Conservation (phyloP, 1,139 yeast genomes). For the Saccharomyces hybrid region DNA sequence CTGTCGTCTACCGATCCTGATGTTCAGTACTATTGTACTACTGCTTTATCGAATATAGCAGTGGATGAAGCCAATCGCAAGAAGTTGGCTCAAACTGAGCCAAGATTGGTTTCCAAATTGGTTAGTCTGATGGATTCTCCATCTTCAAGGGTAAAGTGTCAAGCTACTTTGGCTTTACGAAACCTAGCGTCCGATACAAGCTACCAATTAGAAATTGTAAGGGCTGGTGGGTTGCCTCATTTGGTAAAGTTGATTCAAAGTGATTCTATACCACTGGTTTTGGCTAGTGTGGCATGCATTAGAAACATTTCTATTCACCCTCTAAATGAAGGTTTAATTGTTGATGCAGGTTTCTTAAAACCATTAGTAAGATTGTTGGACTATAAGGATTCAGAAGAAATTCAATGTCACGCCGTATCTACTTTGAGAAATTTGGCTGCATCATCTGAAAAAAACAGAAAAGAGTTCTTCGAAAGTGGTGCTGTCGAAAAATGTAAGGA, state of each 20-base stretch:
- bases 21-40: constrained; percentile 96
- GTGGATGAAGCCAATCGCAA: constrained; percentile 89
- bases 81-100: constrained; percentile 84
- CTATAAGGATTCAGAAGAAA: constrained; percentile 84
- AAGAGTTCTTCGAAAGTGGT: constrained; percentile 88
- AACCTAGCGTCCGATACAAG: constrained; percentile 88
- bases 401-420: constrained; percentile 95
- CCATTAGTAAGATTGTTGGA: constrained; percentile 83
- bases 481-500: constrained; percentile 92
- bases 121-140: constrained; percentile 89
- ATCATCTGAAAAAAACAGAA: constrained; percentile 83
- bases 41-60: constrained; percentile 93
- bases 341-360: constrained; percentile 89
- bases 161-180: constrained; percentile 91
- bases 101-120: constrained; percentile 81
- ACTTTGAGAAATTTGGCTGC: constrained; percentile 95
- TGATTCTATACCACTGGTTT: constrained; percentile 81
- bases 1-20: constrained; percentile 86
- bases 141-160: constrained; percentile 93
- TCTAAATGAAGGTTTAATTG: constrained; percentile 85
- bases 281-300: constrained; percentile 97
- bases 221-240: constrained; percentile 92
- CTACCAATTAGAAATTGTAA: constrained; percentile 90
- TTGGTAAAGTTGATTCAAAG: constrained; percentile 81
- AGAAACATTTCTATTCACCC: constrained; percentile 96